Evolutionary conservation across 257 asterid genomes (phyloP), one percentile per base, ranked within the genome.

Genomic region (Solanum arcanum): DNA sequence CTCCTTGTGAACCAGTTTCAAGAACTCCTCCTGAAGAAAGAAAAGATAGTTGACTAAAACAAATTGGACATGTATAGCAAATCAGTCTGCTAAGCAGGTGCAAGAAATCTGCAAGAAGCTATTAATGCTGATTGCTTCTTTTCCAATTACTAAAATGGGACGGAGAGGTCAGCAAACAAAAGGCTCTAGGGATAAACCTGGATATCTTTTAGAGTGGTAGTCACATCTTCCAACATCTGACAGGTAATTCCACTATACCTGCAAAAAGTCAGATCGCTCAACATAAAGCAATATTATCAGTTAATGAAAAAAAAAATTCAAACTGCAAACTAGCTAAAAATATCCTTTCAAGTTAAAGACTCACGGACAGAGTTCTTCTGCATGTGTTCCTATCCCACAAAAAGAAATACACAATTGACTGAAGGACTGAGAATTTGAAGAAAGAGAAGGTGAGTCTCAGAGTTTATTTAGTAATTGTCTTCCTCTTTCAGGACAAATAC

Each of bases 191-290:
- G 76, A 81, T 44, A 59, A 87, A 95, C 99, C 99, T 97, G 99
- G 86, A 96, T 94, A 88, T 96, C 98, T 93, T 90, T 73, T 73
- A 97, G 96, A 89, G 97, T 93, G 39, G 99, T 96, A 27, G 94
- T 95, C 86, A 97, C 98, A 6, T 89, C 93, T 87, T 92, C 92
- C 92, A 97, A 86, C 98, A 94, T 95, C 88, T 93, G 96, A 46
- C 12, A 88, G 5, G 98, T 97, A 76, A 97, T 97, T 89, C 99
- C 99, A 89, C 99, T 96, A 92, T 96, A 97, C 93, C 99, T 97
- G 95, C 86, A 90, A 88, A 83, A 85, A 41, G 86, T 87, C 31
- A 87, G 74, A 84, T 80, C 12, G 46, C 81, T 82, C 84, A 81
- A 92, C 60, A 74, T 21, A 76, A 35, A 56, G 74, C 72, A 44